phyloP scores from a whole-genome alignment of 129 eudicot species.

The Flaveria ramosissima region DNA sequence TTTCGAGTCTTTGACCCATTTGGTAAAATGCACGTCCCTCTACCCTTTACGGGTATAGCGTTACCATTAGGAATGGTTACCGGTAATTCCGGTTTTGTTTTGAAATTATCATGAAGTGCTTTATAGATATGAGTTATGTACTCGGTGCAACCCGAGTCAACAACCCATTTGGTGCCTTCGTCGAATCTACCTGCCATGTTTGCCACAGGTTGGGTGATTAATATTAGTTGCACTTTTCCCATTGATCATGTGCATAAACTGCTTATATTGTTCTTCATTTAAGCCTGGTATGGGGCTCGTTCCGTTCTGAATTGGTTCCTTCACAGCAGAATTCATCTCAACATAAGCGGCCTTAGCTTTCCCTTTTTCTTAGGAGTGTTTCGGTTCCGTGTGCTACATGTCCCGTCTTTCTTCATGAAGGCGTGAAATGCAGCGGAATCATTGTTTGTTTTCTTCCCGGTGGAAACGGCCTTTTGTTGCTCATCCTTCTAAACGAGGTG shows the following conservation, averaged over 20 bases:
- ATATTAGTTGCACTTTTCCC: neutral
- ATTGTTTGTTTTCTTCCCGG: neutral
- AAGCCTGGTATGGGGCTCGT: neutral
- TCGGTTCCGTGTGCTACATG: neutral
- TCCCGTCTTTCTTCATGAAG: neutral
- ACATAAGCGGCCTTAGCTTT: neutral
- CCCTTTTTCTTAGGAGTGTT: neutral
- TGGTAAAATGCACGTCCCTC: too few species aligned
- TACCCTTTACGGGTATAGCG: too few species aligned
- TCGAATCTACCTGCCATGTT: slow-evolving; percentile 9
- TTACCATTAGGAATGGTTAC: neutral
- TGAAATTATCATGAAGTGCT: neutral
- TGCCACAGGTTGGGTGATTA: neutral
- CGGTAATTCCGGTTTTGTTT: neutral
- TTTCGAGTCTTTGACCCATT: too few species aligned
- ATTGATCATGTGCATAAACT: neutral
- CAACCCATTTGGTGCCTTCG: neutral
- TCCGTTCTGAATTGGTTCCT: neutral
- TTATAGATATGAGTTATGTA: neutral
- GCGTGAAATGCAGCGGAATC: neutral
- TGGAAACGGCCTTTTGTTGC: neutral
- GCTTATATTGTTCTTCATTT: neutral
- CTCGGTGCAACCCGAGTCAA: too few species aligned
- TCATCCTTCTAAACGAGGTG: neutral
- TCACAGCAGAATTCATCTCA: neutral